Evolutionary conservation across 2,329 filamentous ascomycete species (phyloP), one percentile per base, ranked within the genome.

Genomic region (Fusarium stilboides): DNA sequence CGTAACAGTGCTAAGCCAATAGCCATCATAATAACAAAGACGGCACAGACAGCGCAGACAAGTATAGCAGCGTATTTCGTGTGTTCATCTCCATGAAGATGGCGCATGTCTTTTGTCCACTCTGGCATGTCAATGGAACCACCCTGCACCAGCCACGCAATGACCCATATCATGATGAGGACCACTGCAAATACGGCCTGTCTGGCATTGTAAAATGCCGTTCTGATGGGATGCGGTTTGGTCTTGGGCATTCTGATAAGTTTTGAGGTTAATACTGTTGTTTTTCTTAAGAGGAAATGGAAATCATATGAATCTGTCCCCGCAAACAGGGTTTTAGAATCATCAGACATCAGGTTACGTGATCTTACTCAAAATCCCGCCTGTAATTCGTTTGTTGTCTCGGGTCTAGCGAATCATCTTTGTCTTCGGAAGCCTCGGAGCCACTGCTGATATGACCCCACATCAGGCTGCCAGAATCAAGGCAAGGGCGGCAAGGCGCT

Each of bases 61-160:
- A 62, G 50, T 17, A 66, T 53, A 15, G 40, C 24, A 0, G 62
- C 49, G 24, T 51, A 66, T 36, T 46, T 54, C 5, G 26, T 53
- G 46, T 60, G 53, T 3, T 66, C 62, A 14, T 53, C 47, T 2
- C 57, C 60, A 0, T 42, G 14, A 1, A 55, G 43, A 5, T 58
- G 43, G 17, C 62, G 42, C 43, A 66, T 20, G 17, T 65, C 60
- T 4, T 60, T 66, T 9, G 62, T 66, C 62, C 62, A 66, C 22
- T 65, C 39, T 15, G 62, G 62, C 62, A 66, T 66, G 13, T 53
- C 13, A 36, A 66, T 66, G 24, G 62, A 12, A 8, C 54, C 54
- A 24, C 24, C 54, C 28, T 66, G 60, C 5, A 65, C 62, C 19
- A 65, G 14, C 53, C 53, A 66, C 20, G 47, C 47, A 4, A 66